A percentile compares a stretch with the other conserved stretches of the same genome.
Conservation (phyloP, 177 flowering plant species). For the Vitis hybrid region DNA sequence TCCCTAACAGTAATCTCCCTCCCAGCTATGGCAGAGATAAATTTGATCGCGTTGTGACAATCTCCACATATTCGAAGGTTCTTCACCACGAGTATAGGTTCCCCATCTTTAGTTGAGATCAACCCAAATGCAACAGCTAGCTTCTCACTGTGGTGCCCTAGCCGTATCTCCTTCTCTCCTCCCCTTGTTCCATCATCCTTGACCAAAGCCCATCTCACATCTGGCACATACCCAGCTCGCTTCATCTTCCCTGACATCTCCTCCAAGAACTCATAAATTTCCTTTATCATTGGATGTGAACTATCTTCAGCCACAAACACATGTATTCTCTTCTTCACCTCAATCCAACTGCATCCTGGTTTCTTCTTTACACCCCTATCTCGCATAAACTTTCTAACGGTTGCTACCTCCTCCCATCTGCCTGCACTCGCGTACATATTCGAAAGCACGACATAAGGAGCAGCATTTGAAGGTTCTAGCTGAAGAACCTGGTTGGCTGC, state of each 20-base stretch:
- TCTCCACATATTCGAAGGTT: conserved; percentile 89
- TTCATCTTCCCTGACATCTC: conserved; percentile 60
- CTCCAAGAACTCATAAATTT: conserved; percentile 54
- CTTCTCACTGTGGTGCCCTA: conserved; percentile 84
- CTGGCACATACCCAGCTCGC: conserved; percentile 69
- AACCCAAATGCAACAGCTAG: conserved; percentile 86
- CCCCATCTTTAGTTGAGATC: conserved; percentile 56
- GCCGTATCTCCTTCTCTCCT: conserved; percentile 49
- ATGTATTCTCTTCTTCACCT: conserved; percentile 57
- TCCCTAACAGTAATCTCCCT: conserved; percentile 87
- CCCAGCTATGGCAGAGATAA: conserved; percentile 51
- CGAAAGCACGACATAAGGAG: conserved; percentile 63
- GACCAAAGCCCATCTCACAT: conserved; percentile 60
- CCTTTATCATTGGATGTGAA: conserved; percentile 68
- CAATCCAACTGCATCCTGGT: conserved; percentile 95
- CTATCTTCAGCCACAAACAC: conserved; percentile 81
- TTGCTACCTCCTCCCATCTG: conserved; percentile 64
- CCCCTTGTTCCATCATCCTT: conserved; percentile 50
- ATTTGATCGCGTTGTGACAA: conserved; percentile 77
- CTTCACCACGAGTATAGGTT: conserved; percentile 66
- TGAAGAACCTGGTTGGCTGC: conserved; percentile 54
- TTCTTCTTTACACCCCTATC: conserved; percentile 65
- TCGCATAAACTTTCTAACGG: conserved; percentile 58
- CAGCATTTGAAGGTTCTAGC: conserved; percentile 64
- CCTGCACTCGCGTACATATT: conserved; percentile 62